Conservation (phyloP, 768 basidiomycete genomes). For the Rhodotorula kratochvilovae region DNA sequence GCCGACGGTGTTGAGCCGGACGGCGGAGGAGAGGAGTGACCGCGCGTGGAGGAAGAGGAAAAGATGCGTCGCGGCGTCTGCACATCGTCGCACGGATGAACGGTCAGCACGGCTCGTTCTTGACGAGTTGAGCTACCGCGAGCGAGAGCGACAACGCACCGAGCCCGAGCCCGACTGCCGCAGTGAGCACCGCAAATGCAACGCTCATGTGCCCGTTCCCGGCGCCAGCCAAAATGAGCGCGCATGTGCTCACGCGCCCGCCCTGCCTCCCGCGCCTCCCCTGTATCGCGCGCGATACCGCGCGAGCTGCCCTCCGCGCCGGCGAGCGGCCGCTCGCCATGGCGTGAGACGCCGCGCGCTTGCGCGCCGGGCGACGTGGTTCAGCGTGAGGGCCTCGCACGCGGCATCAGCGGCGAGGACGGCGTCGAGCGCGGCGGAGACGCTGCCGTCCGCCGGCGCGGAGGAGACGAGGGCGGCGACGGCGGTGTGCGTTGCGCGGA, state of each 20-base stretch:
- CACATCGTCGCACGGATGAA: too few relatives aligned
- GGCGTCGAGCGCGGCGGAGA: conserved; percentile 46
- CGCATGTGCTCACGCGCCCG: conserved; percentile 40
- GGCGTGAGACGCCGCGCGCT: conserved; percentile 89
- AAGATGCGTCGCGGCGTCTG: conserved; percentile 68
- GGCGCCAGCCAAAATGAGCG: too few relatives aligned
- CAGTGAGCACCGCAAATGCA: conserved; percentile 84
- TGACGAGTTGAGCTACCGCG: too few relatives aligned
- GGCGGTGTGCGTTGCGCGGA: conserved; percentile 63
- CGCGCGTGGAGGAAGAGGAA: conserved; percentile 91
- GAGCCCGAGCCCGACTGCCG: conserved; percentile 57
- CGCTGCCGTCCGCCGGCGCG: not conserved
- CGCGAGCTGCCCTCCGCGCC: too few relatives aligned
- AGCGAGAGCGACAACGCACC: too few relatives aligned
- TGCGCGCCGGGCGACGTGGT: conserved; percentile 79
- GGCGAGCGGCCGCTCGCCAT: conserved; percentile 76
- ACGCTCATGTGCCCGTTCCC: conserved; percentile 74
- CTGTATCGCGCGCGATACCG: conserved; percentile 3
- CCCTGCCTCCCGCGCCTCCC: conserved; percentile 49
- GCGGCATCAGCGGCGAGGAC: conserved; percentile 64
- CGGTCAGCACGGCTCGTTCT: too few relatives aligned
- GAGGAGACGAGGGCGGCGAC: conserved; percentile 39
- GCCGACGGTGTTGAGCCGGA: conserved; percentile 84
- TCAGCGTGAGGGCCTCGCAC: conserved; percentile 81
- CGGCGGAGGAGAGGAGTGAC: conserved; percentile 80